Evolutionary conservation across 495 filamentous ascomycete genomes (phyloP).

Genomic region (Penicillium herquei): DNA sequence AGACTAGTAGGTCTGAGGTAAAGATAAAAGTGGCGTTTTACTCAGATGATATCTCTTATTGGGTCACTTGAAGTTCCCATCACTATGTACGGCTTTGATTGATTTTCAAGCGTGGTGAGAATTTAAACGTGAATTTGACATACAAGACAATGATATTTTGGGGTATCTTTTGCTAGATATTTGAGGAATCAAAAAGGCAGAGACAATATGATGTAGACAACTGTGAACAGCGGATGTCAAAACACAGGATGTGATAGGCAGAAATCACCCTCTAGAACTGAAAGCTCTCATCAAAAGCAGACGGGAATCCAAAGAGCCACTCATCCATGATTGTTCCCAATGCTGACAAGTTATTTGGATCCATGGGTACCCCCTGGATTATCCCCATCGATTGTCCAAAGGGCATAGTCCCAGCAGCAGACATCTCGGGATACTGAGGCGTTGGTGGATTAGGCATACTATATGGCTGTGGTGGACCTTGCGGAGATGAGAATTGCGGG

Average conservation of each 20-base stretch:
- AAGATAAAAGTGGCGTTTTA: too few species aligned
- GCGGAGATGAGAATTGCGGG: slow-evolving; percentile 8
- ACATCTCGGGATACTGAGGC: slow-evolving; percentile 14
- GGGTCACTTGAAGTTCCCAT: too few species aligned
- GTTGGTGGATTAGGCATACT: not conserved
- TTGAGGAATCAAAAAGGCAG: too few species aligned
- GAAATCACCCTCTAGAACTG: slow-evolving; percentile 6
- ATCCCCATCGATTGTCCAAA: slow-evolving; percentile 20
- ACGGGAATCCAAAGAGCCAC: slow-evolving; percentile 34
- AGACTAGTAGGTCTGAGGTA: too few species aligned
- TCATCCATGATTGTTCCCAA: slow-evolving; percentile 40
- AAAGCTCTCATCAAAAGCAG: slow-evolving; percentile 27
- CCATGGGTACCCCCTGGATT: slow-evolving; percentile 19
- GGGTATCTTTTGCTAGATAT: too few species aligned
- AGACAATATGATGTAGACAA: not conserved
- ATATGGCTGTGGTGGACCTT: slow-evolving; percentile 9
- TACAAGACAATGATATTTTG: too few species aligned
- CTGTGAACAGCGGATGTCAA: not conserved
- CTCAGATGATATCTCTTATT: too few species aligned
- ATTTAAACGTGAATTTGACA: too few species aligned
- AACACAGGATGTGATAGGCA: not conserved
- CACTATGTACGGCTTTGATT: too few species aligned
- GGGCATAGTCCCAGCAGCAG: slow-evolving; percentile 11
- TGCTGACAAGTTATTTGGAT: slow-evolving; percentile 31
- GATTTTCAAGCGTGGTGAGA: too few species aligned